Conservation (phyloP, 352 stramenopile species). For the Globisporangium abappressorium region DNA sequence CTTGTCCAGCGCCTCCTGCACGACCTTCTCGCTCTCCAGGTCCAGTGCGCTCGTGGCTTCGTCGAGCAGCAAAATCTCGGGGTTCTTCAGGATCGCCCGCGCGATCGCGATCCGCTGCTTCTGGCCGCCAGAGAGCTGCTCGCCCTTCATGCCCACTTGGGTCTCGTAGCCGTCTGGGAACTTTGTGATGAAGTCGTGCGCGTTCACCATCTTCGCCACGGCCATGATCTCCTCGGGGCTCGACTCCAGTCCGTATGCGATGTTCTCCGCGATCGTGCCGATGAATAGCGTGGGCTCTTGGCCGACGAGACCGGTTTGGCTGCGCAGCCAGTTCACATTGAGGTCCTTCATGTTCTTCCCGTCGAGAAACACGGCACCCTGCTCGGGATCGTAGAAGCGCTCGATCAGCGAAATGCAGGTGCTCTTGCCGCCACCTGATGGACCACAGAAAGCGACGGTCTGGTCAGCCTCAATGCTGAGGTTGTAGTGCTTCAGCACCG, state of each 20-base stretch:
- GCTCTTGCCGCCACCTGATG: conserved; percentile 28
- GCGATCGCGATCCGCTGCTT: conserved; percentile 94
- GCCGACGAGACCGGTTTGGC: conserved; percentile 25
- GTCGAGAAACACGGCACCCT: conserved; percentile 22
- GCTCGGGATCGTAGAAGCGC: conserved; percentile 29
- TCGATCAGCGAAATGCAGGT: conserved; percentile 28
- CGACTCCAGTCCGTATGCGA: conserved; percentile 36
- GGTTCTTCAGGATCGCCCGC: conserved; percentile 49
- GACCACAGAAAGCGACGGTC: conserved; percentile 27
- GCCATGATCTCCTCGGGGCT: conserved; percentile 45
- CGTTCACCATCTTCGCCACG: conserved; percentile 81
- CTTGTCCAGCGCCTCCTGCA: conserved; percentile 27
- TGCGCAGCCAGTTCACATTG: conserved; percentile 27
- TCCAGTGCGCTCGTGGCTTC: conserved; percentile 47
- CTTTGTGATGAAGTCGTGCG: conserved; percentile 79
- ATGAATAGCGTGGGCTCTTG: conserved; percentile 72
- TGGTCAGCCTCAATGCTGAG: conserved; percentile 21
- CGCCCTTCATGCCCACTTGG: conserved; percentile 63
- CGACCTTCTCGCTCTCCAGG: conserved; percentile 27
- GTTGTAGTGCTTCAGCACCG: conserved; percentile 20
- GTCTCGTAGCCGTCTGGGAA: conserved; percentile 88
- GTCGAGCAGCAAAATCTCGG: conserved; percentile 31
- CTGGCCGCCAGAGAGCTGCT: conserved; percentile 86
- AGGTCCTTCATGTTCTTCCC: conserved; percentile 17
- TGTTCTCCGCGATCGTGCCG: conserved; percentile 41